Evolutionary conservation across 2,329 filamentous ascomycete genomes (phyloP).

Genomic region (Phaeophleospora eucalypticola): DNA sequence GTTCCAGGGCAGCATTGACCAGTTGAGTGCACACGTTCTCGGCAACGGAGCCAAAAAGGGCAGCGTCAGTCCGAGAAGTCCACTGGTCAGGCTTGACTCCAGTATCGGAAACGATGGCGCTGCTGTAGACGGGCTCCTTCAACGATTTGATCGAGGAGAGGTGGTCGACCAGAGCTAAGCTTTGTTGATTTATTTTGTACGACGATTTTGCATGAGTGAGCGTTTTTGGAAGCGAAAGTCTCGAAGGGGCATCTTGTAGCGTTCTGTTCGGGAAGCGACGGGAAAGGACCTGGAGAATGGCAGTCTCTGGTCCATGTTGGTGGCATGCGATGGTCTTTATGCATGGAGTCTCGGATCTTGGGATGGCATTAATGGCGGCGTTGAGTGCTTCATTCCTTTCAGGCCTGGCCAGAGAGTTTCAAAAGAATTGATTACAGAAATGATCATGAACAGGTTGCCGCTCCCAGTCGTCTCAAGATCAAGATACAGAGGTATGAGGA

Average conservation of each 20-base stretch:
- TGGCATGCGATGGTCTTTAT: not conserved
- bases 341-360: not conserved
- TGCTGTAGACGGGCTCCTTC: not conserved
- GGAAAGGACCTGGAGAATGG: not conserved
- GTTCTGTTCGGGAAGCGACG: too few species aligned
- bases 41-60: slow-evolving; percentile 7
- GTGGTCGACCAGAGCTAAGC: too few species aligned
- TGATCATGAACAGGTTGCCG: too few species aligned
- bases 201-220: not conserved
- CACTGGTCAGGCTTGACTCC: slow-evolving; percentile 8
- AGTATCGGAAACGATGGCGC: not conserved
- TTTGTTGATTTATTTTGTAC: not conserved
- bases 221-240: not conserved
- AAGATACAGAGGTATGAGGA: too few species aligned
- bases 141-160: too few species aligned
- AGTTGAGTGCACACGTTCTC: slow-evolving; percentile 20
- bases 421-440: not conserved
- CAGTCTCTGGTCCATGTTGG: not conserved
- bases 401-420: too few species aligned
- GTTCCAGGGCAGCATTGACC: slow-evolving; percentile 32
- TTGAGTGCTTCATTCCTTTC: too few species aligned
- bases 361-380: not conserved
- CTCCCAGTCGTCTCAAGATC: too few species aligned
- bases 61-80: slow-evolving; percentile 16
- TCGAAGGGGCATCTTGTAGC: too few species aligned